Conservation (phyloP, 805 yeast genomes). For the Ogataea kodamae region DNA sequence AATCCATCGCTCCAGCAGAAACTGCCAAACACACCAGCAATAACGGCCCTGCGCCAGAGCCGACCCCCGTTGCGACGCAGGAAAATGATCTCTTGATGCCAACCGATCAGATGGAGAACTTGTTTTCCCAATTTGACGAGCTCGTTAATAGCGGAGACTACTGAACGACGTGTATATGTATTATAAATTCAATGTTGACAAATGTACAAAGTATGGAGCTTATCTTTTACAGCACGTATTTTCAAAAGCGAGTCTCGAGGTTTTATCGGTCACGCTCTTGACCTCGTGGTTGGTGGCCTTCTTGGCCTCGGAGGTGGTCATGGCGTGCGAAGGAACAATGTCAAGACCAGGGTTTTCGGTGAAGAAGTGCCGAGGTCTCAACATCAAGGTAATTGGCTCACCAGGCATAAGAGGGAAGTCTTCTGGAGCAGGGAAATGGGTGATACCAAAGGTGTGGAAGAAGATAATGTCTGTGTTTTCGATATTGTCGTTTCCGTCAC, state of each 20-base stretch:
- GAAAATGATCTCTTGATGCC: constrained; percentile 24
- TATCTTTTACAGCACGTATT: constrained; percentile 25
- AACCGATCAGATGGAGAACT: constrained; percentile 32
- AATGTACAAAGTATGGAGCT: too few species aligned
- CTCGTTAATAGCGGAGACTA: constrained; percentile 23
- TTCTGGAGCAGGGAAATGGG: constrained; percentile 87
- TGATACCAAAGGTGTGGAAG: constrained; percentile 81
- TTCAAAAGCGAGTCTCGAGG: constrained; percentile 52
- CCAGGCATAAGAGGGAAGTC: constrained; percentile 90
- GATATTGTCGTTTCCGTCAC: constrained; percentile 53
- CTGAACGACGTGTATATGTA: background rate
- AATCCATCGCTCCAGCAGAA: constrained; percentile 3
- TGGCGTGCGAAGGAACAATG: constrained; percentile 59
- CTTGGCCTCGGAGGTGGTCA: constrained; percentile 45
- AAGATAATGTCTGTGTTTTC: constrained; percentile 69
- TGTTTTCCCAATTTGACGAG: constrained; percentile 33
- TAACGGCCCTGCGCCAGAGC: constrained; percentile 1
- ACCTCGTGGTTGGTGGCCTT: constrained; percentile 37
- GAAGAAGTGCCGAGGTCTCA: constrained; percentile 80
- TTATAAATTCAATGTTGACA: constrained; percentile 2
- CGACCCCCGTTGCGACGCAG: constrained; percentile 5
- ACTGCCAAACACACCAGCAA: too few species aligned
- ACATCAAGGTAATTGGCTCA: constrained; percentile 69
- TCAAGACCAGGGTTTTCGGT: constrained; percentile 74
- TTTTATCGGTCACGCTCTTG: constrained; percentile 40